Percentiles rank a stretch among this genome's conserved stretches.
phyloP scores from a whole-genome alignment of 768 basidiomycete species.

The Kwoniella mangroviensis region DNA sequence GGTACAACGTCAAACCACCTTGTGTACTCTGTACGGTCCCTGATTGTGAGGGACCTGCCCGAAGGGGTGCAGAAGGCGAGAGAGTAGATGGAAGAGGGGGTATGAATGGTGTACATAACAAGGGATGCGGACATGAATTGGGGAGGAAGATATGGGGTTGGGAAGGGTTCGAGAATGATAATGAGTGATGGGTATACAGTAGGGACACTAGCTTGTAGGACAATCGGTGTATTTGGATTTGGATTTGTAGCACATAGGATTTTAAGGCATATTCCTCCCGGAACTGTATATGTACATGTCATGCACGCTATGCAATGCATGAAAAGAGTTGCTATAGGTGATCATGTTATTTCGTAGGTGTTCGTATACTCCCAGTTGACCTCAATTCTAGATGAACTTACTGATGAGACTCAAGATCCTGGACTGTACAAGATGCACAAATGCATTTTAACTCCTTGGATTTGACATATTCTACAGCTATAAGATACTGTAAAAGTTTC shows the following conservation, averaged over 20 bases:
- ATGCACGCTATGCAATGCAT: too few relatives aligned
- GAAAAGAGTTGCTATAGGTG: too few relatives aligned
- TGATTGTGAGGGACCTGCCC: conserved; percentile 53
- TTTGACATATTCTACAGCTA: background rate
- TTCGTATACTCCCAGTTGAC: too few relatives aligned
- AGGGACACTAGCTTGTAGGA: too few relatives aligned
- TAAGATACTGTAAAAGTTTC: background rate
- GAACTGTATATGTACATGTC: too few relatives aligned
- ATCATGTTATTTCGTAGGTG: too few relatives aligned
- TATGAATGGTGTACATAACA: conserved; percentile 47
- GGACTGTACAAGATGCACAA: background rate
- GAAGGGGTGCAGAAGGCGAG: conserved; percentile 54
- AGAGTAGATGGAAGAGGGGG: conserved; percentile 52
- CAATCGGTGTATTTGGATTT: too few relatives aligned
- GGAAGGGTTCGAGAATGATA: conserved; percentile 14
- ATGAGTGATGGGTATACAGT: too few relatives aligned
- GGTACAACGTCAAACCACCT: conserved; percentile 17
- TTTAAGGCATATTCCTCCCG: too few relatives aligned
- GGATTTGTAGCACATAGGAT: too few relatives aligned
- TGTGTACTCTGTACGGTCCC: conserved; percentile 52
- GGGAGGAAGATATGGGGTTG: conserved; percentile 53
- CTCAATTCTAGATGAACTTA: too few relatives aligned
- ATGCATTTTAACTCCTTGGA: background rate
- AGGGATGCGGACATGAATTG: conserved; percentile 54
- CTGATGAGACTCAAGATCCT: too few relatives aligned